Evolutionary conservation across 192 early-diverging fungal genomes (phyloP), one percentile per base, ranked within the genome.

Genomic region (Dissophora globulifera): DNA sequence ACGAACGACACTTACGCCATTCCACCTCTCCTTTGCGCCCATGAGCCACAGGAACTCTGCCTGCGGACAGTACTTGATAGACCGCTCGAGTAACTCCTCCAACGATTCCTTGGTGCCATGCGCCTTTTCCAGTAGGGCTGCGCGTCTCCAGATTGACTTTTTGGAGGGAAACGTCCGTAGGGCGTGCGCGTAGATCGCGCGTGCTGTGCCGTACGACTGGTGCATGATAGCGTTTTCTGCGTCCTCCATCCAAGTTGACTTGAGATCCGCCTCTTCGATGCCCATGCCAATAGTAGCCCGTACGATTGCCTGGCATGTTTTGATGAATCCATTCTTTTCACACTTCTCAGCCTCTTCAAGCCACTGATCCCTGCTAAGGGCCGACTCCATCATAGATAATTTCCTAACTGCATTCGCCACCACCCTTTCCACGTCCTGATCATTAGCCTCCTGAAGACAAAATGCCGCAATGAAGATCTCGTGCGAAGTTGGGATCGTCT

Each of bases 381-480:
- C 80, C 1, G 82, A 84, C 19, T 93, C 93, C 31, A 85, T 88
- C 47, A 84, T 65, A 0, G 86, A 82, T 23, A 98, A 81, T 8
- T 78, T 72, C 5, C 84, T 79, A 17, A 96, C 93, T 6, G 93
- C 96, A 46, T 83, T 84, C 1, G 74, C 68, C 31, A 97, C 88
- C 32, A 98, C 85, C 19, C 60, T 89, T 12, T 88, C 84, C 6
- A 95, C 88, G 67, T 81, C 86, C 23, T 84, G 82, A 7, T 67
- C 64, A 52, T 92, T 89, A 7, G 84, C 89, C 43, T 95, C 85
- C 48, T 93, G 86, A 11, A 99, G 86, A 58, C 91, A 86, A 17
- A 96, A 96, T 23, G 93, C 98, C 2, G 93, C 89, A 25, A 99
- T 91, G 95, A 96, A 99, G 45, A 99, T 86, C 50, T 98, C 98